Base-by-base conservation (phyloP, 164 flowering plant species). In the Aristolochia fimbriata region DNA sequence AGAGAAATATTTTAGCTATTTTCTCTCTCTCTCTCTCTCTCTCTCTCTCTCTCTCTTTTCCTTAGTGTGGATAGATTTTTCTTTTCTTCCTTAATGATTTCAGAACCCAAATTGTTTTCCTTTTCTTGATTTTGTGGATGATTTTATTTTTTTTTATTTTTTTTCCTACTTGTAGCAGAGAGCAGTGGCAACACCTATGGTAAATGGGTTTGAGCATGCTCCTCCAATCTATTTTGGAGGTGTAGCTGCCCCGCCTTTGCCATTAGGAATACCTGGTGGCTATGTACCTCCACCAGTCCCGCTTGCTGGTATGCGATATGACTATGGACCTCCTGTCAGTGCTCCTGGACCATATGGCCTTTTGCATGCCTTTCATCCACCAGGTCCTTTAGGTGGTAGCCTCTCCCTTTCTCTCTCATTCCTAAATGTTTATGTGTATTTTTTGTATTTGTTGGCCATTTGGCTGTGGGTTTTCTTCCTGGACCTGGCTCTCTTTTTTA, bases 171-270 rank as follows among this genome's bases (percentile, higher is more conserved):
- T 61, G 58, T 58, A 22, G 58, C 71, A 73, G 77, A 66, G 71
- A 67, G 57, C 61, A 63, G 71, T 68, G 17, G 65, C 73, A 17
- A 64, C 70, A 14, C 79, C 73, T 51, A 52, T 66, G 23, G 55
- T 66, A 41, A 70, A 71, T 45, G 68, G 70, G 43, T 78, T 70
- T 57, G 69, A 66, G 23, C 64, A 69, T 27, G 67, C 67, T 57
- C 70, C 76, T 58, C 81, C 78, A 13, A 62, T 63, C 53, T 75
- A 75, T 73, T 60, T 72, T 46, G 78, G 81, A 61, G 78, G 77
- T 19, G 65, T 65, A 51, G 77, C 71, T 43, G 78, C 65, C 58
- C 71, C 73, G 22, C 72, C 68, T 33, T 21, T 72, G 66, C 77
- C 74, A 14, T 62, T 69, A 59, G 71, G 75, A 53, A 59, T 68